Percentiles rank a stretch among this genome's conserved stretches.
These are phyloP conservation scores for Saccharomycopsis lassenensis DNA, from an alignment of 805 yeast genomes.

Conservation along the genomic window DNA sequence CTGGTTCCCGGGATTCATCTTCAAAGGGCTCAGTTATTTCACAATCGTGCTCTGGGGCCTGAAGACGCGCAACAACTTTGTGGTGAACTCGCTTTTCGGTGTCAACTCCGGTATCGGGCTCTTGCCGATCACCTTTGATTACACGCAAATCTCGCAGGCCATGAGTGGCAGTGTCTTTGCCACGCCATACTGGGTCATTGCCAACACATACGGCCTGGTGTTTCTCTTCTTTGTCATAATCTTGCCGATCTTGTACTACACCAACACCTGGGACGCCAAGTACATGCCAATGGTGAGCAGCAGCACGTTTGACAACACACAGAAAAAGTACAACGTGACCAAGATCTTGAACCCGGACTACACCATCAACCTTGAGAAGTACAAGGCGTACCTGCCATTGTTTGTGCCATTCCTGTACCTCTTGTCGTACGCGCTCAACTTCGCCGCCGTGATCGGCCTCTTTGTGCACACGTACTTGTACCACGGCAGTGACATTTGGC, in stretches of 20 bases:
- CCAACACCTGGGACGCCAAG: conserved; percentile 22
- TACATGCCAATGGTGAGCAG: conserved; percentile 22
- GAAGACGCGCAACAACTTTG: conserved; percentile 35
- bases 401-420: conserved; percentile 49
- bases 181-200: conserved; percentile 40
- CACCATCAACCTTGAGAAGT: conserved; percentile 21
- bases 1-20: conserved; percentile 53
- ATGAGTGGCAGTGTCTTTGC: conserved; percentile 49
- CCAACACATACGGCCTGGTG: conserved; percentile 39
- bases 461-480: conserved; percentile 46
- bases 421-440: conserved; percentile 42
- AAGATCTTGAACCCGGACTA: conserved; percentile 19
- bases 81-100: conserved; percentile 55
- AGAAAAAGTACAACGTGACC: conserved; percentile 17
- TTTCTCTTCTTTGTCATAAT: conserved; percentile 38
- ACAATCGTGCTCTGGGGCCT: conserved; percentile 27
- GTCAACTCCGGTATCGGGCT: conserved; percentile 43
- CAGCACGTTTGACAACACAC: conserved; percentile 19
- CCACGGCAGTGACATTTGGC: conserved; percentile 45
- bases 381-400: conserved; percentile 45
- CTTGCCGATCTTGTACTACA: conserved; percentile 26
- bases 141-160: conserved; percentile 42
- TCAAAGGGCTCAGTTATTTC: conserved; percentile 50
- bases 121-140: conserved; percentile 46
- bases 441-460: conserved; percentile 55